These are phyloP conservation scores for Cichorium intybus DNA, from an alignment of 140 eudicot species.

Conservation along the genomic window DNA sequence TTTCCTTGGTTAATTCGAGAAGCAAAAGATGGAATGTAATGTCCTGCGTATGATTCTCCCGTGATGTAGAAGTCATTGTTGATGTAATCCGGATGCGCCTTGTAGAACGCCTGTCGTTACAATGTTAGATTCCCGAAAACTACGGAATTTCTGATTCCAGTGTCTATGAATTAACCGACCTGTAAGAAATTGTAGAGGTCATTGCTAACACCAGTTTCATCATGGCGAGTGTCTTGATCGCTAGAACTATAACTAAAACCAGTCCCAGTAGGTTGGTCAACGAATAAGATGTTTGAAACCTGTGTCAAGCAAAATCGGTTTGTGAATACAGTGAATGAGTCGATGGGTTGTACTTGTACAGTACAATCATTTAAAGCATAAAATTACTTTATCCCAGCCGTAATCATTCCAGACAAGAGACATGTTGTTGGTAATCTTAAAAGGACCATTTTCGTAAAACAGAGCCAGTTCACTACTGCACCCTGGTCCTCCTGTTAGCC, in stretches of 20 bases:
- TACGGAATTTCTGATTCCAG: background rate
- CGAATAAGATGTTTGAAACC: slow-evolving; percentile 80
- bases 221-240: slow-evolving; percentile 49
- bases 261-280: slow-evolving; percentile 94
- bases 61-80: slow-evolving; percentile 76
- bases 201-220: slow-evolving; percentile 84
- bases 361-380: background rate
- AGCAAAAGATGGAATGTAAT: slow-evolving; percentile 85
- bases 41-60: slow-evolving; percentile 95
- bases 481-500: slow-evolving; percentile 95
- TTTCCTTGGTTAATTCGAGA: slow-evolving; percentile 68
- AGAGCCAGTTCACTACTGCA: slow-evolving; percentile 79
- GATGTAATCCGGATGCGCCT: slow-evolving; percentile 61
- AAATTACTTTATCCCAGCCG: slow-evolving; percentile 85
- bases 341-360: background rate
- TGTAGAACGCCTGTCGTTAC: slow-evolving; percentile 56
- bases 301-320: slow-evolving; percentile 23
- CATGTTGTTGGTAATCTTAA: slow-evolving; percentile 50
- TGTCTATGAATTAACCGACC: slow-evolving; percentile 37
- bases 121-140: slow-evolving; percentile 14
- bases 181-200: slow-evolving; percentile 91
- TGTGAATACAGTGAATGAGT: too few species aligned
- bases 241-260: slow-evolving; percentile 89
- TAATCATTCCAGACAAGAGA: slow-evolving; percentile 75
- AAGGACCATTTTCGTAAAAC: slow-evolving; percentile 89